Evolutionary conservation across 1,284 basidiomycete genomes (phyloP).

Genomic region (Sanghuangporus baumii): DNA sequence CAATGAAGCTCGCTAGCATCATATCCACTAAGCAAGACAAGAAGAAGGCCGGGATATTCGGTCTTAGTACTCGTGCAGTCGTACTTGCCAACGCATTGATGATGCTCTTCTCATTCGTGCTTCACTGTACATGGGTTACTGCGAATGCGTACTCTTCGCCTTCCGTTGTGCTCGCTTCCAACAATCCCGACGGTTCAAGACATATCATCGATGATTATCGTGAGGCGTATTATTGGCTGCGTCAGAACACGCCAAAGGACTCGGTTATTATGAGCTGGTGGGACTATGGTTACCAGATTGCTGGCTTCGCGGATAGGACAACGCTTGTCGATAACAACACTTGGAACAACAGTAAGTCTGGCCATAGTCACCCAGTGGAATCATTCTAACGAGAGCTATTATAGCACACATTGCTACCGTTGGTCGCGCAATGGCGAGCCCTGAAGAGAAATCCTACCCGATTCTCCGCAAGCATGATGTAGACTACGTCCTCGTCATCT

Average conservation of each 20-base stretch:
- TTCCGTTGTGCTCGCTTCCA: conserved; percentile 89
- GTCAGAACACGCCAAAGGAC: conserved; percentile 90
- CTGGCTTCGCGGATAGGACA: conserved; percentile 97
- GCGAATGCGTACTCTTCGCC: conserved; percentile 95
- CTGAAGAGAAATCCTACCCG: conserved; percentile 94
- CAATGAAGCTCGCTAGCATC: conserved; percentile 35
- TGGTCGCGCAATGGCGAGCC: conserved; percentile 94
- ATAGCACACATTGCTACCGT: conserved; percentile 93
- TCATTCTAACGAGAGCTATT: conserved; percentile 2
- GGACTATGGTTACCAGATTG: conserved; percentile 99
- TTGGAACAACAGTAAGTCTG: conserved; percentile 94
- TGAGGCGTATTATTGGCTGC: conserved; percentile 99
- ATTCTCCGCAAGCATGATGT: conserved; percentile 98
- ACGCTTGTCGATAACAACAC: conserved; percentile 99
- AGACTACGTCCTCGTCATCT: conserved; percentile 96
- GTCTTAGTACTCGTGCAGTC: conserved; percentile 75
- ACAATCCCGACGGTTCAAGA: conserved; percentile 79
- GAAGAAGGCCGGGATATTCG: conserved; percentile 62
- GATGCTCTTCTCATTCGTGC: conserved; percentile 85
- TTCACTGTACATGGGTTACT: conserved; percentile 97
- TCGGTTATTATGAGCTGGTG: conserved; percentile 99
- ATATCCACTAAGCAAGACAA: conserved; percentile 25
- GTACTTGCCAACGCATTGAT: conserved; percentile 76
- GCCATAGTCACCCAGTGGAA: not conserved
- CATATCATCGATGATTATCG: conserved; percentile 99